These are phyloP conservation scores for Pseudonectria foliicola DNA, from an alignment of 2,329 filamentous ascomycete genomes.

Conservation along the genomic window DNA sequence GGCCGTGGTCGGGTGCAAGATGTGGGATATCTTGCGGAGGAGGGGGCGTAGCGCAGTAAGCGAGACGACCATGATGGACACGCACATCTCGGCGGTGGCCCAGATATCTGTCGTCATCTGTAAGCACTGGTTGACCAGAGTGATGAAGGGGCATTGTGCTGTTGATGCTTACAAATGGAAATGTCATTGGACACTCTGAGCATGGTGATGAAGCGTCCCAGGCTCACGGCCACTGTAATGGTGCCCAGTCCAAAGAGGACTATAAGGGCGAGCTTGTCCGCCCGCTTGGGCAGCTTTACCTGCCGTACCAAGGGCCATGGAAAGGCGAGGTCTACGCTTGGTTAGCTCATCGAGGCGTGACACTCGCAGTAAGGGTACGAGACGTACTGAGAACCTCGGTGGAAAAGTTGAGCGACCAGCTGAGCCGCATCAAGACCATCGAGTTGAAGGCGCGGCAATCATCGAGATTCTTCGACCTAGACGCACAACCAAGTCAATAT, in stretches of 20 bases:
- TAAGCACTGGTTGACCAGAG: not conserved
- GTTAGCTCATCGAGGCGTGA: too few relatives aligned
- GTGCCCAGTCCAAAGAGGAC: slow-evolving; percentile 13
- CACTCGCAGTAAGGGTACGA: too few relatives aligned
- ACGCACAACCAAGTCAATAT: not conserved
- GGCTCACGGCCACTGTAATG: slow-evolving; percentile 14
- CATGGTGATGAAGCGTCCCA: slow-evolving; percentile 16
- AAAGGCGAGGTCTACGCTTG: slow-evolving; percentile 10
- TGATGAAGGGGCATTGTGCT: too few relatives aligned
- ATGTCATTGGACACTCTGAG: slow-evolving; percentile 4
- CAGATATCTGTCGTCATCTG: slow-evolving; percentile 12
- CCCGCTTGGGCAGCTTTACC: slow-evolving; percentile 9
- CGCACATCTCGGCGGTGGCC: slow-evolving; percentile 10
- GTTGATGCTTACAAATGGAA: slow-evolving; percentile 8
- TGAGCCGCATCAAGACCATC: slow-evolving; percentile 13
- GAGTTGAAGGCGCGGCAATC: slow-evolving; percentile 12
- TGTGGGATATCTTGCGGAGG: slow-evolving; percentile 3
- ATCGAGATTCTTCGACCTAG: not conserved
- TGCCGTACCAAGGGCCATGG: slow-evolving; percentile 14
- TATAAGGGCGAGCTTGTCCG: slow-evolving; percentile 15
- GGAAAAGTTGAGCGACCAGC: slow-evolving; percentile 16
- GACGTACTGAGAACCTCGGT: slow-evolving; percentile 17
- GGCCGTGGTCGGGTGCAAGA: slow-evolving; percentile 2
- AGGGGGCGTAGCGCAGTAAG: slow-evolving; percentile 9
- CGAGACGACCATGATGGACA: slow-evolving; percentile 11